Evolutionary conservation across 1,139 yeast genomes (phyloP).

Genomic region (Candida neerlandica): DNA sequence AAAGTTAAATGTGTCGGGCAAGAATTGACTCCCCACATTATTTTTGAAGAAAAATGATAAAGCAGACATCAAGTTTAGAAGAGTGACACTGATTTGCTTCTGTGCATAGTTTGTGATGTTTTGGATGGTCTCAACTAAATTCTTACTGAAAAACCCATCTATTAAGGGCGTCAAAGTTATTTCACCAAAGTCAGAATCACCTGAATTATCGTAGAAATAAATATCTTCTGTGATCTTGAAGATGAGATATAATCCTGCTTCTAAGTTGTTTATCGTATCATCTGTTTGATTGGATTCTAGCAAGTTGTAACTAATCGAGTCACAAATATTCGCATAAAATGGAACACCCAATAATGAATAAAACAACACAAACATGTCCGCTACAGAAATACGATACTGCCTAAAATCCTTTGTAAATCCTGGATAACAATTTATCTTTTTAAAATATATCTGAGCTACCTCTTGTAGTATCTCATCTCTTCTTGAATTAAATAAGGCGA

Average conservation of each 20-base stretch:
- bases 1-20: conserved; percentile 54
- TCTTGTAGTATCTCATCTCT: conserved; percentile 42
- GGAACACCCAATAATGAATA: conserved; percentile 65
- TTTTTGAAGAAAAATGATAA: conserved; percentile 56
- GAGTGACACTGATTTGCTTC: conserved; percentile 14
- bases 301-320: conserved; percentile 36
- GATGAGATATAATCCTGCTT: conserved; percentile 68
- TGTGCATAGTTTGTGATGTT: conserved; percentile 13
- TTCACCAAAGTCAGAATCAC: conserved; percentile 26
- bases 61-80: conserved; percentile 41
- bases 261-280: conserved; percentile 44
- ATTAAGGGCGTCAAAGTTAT: conserved; percentile 30
- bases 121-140: conserved; percentile 27
- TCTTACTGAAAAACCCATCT: conserved; percentile 26
- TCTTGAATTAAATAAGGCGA: conserved; percentile 24
- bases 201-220: conserved; percentile 46
- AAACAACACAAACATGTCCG: conserved; percentile 72
- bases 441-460: conserved; percentile 63
- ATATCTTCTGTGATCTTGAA: conserved; percentile 56
- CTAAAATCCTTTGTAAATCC: conserved; percentile 48
- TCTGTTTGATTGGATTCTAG: conserved; percentile 10
- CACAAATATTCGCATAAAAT: conserved; percentile 54
- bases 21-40: conserved; percentile 35
- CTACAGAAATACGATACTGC: conserved; percentile 69
- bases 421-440: conserved; percentile 44